Percentiles rank a stretch among this genome's conserved stretches.
Conservation (phyloP, 805 yeast genomes). For the Myxozyma nipponensis region DNA sequence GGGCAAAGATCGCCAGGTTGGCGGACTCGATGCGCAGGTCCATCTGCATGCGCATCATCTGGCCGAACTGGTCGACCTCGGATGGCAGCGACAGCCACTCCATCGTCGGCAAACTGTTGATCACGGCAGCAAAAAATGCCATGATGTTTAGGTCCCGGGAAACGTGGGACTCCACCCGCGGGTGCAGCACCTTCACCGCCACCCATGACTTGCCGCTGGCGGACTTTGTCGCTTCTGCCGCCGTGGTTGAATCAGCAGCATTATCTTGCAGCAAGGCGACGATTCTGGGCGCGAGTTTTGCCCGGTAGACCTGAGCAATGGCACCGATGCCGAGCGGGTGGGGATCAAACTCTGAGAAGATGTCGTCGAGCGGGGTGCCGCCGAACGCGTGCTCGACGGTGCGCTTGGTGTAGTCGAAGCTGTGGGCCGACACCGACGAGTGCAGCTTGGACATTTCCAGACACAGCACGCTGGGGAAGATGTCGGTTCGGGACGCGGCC, state of each 20-base stretch:
- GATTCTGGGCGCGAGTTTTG: conserved; percentile 47
- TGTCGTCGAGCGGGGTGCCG: conserved; percentile 54
- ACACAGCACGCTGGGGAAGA: conserved; percentile 77
- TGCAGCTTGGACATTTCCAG: conserved; percentile 72
- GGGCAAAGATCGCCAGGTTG: conserved; percentile 66
- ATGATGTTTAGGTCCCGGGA: conserved; percentile 79
- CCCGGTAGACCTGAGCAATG: conserved; percentile 91
- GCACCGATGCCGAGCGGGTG: conserved; percentile 95
- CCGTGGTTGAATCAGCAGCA: neutral
- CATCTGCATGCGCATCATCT: conserved; percentile 81
- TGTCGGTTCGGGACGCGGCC: conserved; percentile 97
- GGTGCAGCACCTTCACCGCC: conserved; percentile 92
- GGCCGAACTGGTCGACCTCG: conserved; percentile 84
- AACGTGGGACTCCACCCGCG: conserved; percentile 67
- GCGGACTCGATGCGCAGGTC: conserved; percentile 87
- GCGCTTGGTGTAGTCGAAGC: conserved; percentile 54
- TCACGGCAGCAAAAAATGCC: conserved; percentile 67
- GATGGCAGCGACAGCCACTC: conserved; percentile 96
- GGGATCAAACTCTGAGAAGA: conserved; percentile 73
- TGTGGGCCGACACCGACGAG: conserved; percentile 76
- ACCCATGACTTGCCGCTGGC: conserved; percentile 44
- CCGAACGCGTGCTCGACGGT: conserved; percentile 58
- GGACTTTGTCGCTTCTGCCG: conserved; percentile 1
- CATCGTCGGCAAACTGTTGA: conserved; percentile 84
- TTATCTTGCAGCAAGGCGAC: conserved; percentile 15